Base-by-base conservation (phyloP, 306 rosid species). In the Medicago lupulina region DNA sequence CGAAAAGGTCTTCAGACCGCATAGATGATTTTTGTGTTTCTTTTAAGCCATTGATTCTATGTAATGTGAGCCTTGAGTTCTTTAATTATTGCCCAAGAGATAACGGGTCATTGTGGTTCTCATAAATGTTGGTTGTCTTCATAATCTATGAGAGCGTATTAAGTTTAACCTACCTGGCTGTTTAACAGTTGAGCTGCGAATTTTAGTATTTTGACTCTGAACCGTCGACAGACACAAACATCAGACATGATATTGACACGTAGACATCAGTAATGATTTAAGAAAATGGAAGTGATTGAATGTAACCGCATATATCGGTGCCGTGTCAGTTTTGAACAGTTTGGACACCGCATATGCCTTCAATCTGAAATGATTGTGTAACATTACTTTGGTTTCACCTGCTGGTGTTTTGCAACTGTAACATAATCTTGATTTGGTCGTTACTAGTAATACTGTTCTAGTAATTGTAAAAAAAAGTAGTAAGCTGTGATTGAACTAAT, bases 401-500 rank as follows among this genome's bases (percentile, higher is more conserved):
- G 38, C 38, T 34, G 38, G 38, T 34, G 7, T 34, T 34, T 5
- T 34, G 38, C 38, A 34, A 34, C 38, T 34, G 38, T 5, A 31
- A 4, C 38, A 34, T 34, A 34, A 34, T 34, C 7, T 34, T 34
- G 36, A 57, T 57, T 3, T 66, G 19, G 25, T 71, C 34, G 57
- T 62, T 60, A 13, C 62, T 47, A 17, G 73, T 73, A 31, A 51
- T 83, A 50, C 41, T 34, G 5, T 54, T 53, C 3, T 8, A 17
- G 3, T 70, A 31, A 12, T 53, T 76, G 59, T 28, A 28, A 34
- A 43, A 14, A 41, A 36, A 38, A 57, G 18, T 17, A 39, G 11
- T 16, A 49, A 40, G 59, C 62, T 70, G 63, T 76, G 28, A 76
- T 71, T 74, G 36, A 28, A 59, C 69, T 65, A 66, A 57, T 57